Conservation (phyloP, 768 basidiomycete genomes). For the Asterophora lycoperdoides region DNA sequence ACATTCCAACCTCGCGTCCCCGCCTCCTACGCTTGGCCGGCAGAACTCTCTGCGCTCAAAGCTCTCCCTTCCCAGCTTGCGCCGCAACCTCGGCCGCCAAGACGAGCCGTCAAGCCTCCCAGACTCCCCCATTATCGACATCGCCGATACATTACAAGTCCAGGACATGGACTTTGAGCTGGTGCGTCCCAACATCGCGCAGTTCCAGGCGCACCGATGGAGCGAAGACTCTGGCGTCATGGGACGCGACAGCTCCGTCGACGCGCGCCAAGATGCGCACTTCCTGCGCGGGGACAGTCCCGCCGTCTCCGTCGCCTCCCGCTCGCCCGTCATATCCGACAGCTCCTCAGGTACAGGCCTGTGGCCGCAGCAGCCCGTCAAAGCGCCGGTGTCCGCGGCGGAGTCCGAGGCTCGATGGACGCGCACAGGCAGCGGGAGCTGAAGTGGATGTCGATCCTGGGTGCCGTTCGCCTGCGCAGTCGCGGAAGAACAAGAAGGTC, state of each 20-base stretch:
- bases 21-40: conserved; percentile 34
- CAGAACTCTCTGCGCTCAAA: conserved; percentile 52
- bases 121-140: conserved; percentile 23
- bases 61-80: conserved; percentile 64
- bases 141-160: conserved; percentile 62
- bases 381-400: conserved; percentile 4
- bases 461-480: conserved; percentile 52
- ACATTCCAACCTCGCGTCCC: conserved; percentile 33
- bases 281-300: conserved; percentile 40
- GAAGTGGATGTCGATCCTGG: conserved; percentile 69
- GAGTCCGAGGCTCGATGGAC: conserved; percentile 43
- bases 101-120: conserved; percentile 30
- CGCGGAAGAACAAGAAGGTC: conserved; percentile 77
- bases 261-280: conserved; percentile 23
- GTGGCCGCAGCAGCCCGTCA: no score
- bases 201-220: conserved; percentile 33
- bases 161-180: conserved; percentile 82
- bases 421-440: conserved; percentile 74
- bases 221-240: conserved; percentile 54
- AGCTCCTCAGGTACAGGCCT: background rate
- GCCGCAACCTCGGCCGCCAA: conserved; percentile 38
- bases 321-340: conserved; percentile 19
- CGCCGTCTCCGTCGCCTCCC: conserved; percentile 30
- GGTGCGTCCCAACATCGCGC: conserved; percentile 54
- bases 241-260: conserved; percentile 31